Conservation (phyloP, 257 asterid species). For the Leonotis leonurus region DNA sequence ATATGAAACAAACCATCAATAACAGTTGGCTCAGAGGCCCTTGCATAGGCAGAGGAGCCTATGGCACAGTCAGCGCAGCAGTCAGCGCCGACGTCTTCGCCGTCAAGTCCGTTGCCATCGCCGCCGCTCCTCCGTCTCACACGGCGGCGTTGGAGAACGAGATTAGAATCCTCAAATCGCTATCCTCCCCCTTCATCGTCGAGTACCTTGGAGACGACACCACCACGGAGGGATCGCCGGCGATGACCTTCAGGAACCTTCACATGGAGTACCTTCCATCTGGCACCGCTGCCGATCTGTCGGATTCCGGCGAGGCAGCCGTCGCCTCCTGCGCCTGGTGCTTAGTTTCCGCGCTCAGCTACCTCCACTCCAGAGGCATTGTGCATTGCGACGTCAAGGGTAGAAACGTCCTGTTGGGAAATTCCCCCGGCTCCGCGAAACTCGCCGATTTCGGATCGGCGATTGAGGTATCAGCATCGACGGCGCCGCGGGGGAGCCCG, state of each 20-base stretch:
- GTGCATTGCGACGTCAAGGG: slow-evolving; percentile 63
- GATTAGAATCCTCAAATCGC: slow-evolving; percentile 29
- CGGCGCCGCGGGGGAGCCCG: slow-evolving; percentile 45
- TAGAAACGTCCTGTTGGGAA: slow-evolving; percentile 41
- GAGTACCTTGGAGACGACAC: slow-evolving; percentile 46
- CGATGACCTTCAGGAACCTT: slow-evolving; percentile 27
- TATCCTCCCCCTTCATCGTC: slow-evolving; percentile 51
- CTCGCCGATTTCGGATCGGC: slow-evolving; percentile 69
- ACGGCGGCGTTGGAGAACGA: slow-evolving; percentile 45
- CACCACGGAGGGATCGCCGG: slow-evolving; percentile 6
- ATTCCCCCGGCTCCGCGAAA: slow-evolving; percentile 25
- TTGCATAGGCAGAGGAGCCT: slow-evolving; percentile 49
- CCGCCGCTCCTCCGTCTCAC: slow-evolving; percentile 25
- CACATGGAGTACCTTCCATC: slow-evolving; percentile 51
- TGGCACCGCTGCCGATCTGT: slow-evolving; percentile 42
- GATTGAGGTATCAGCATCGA: not conserved
- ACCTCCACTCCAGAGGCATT: slow-evolving; percentile 48
- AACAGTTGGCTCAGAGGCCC: slow-evolving; percentile 34
- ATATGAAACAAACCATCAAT: not conserved
- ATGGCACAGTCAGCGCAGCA: slow-evolving; percentile 41
- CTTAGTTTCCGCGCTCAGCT: slow-evolving; percentile 39
- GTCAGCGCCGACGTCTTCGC: slow-evolving; percentile 46
- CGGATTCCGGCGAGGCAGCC: slow-evolving; percentile 13
- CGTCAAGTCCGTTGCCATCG: slow-evolving; percentile 40
- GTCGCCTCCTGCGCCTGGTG: slow-evolving; percentile 40